phyloP scores from a whole-genome alignment of 73 alveolate species.

The Blepharisma japonicum region DNA sequence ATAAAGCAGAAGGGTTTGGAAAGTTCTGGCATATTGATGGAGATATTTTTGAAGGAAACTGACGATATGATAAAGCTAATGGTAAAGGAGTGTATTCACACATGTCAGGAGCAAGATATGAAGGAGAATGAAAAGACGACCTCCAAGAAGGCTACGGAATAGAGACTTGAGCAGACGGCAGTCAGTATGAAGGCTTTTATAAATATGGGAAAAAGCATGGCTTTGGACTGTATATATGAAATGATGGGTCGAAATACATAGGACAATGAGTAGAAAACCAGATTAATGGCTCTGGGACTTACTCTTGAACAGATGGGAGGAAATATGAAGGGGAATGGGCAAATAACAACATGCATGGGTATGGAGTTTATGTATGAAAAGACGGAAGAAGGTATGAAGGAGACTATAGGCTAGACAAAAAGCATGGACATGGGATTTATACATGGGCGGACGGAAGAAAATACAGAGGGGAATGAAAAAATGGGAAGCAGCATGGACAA shows the following conservation, averaged over 20 bases:
- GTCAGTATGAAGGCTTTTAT: conserved; percentile 63
- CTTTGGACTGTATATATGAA: conserved; percentile 58
- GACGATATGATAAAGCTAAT: conserved; percentile 52
- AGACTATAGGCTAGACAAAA: conserved; percentile 82
- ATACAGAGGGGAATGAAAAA: conserved; percentile 81
- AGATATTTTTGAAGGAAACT: conserved; percentile 68
- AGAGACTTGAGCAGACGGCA: conserved; percentile 64
- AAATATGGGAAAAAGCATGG: conserved; percentile 70
- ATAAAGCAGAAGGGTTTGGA: conserved; percentile 81
- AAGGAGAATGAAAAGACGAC: conserved; percentile 58
- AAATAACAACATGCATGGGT: conserved; percentile 78
- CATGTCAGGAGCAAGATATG: conserved; percentile 49
- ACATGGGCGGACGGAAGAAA: conserved; percentile 90
- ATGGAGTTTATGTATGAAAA: conserved; percentile 88
- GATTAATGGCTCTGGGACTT: conserved; percentile 82
- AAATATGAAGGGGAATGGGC: conserved; percentile 64
- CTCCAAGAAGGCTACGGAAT: conserved; percentile 52
- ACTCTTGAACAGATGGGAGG: conserved; percentile 87
- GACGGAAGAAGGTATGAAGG: conserved; percentile 97
- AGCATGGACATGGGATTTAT: conserved; percentile 91
- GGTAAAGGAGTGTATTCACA: conserved; percentile 44
- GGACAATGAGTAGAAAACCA: conserved; percentile 74
- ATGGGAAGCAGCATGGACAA: conserved; percentile 81
- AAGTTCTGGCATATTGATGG: conserved; percentile 73
- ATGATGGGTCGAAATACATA: conserved; percentile 59